These are phyloP conservation scores for Chondrostereum purpureum DNA, from an alignment of 1,284 basidiomycete species.

Conservation along the genomic window DNA sequence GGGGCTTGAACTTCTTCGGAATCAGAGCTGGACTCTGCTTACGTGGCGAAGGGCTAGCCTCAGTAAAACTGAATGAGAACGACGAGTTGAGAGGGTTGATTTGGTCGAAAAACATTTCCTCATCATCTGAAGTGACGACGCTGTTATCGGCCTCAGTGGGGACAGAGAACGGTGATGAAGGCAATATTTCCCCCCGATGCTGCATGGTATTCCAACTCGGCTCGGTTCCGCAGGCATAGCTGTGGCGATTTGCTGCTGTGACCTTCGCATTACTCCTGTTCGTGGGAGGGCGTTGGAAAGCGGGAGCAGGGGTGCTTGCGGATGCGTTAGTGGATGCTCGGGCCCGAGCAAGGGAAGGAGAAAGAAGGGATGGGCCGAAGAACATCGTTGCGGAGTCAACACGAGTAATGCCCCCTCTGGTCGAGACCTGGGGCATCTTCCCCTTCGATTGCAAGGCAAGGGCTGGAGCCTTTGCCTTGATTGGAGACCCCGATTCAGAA, in stretches of 20 bases:
- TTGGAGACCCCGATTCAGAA: constrained; percentile 40
- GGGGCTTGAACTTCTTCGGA: constrained; percentile 61
- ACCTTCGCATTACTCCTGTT: constrained; percentile 22
- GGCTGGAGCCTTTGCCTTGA: constrained; percentile 23
- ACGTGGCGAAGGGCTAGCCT: constrained; percentile 52
- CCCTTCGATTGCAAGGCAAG: constrained; percentile 16
- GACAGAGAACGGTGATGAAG: constrained; percentile 37
- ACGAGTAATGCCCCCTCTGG: constrained; percentile 24
- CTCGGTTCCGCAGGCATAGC: constrained; percentile 42
- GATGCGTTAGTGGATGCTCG: constrained; percentile 24
- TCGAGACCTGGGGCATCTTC: constrained; percentile 12
- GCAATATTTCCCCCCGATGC: constrained; percentile 35
- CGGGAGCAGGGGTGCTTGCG: constrained; percentile 16
- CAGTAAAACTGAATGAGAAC: constrained; percentile 49
- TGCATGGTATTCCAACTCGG: constrained; percentile 41
- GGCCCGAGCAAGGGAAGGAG: constrained; percentile 27
- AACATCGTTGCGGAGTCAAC: constrained; percentile 59
- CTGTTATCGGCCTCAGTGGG: constrained; percentile 18
- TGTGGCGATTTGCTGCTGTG: constrained; percentile 45
- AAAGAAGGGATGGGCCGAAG: constrained; percentile 60
- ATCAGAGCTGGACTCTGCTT: constrained; percentile 30
- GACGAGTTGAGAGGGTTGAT: constrained; percentile 36
- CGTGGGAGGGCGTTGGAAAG: constrained; percentile 7
- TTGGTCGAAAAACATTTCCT: constrained; percentile 52
- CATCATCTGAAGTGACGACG: constrained; percentile 37